Conservation (phyloP, 306 rosid genomes). For the Begonia masoniana region DNA sequence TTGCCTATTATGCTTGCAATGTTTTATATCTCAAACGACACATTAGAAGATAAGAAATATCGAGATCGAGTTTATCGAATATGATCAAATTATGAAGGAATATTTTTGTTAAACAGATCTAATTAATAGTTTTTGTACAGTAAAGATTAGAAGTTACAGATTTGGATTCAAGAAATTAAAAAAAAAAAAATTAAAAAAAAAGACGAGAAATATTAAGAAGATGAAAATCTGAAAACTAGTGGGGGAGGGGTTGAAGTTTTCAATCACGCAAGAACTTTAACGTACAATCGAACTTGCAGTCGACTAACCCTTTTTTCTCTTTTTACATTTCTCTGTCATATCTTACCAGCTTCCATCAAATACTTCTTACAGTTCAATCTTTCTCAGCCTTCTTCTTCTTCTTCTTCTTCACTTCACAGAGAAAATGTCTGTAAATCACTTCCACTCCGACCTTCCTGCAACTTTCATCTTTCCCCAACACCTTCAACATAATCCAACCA, state of each 20-base stretch:
- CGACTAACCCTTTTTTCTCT: conserved; percentile 6
- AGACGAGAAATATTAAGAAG: too few species aligned
- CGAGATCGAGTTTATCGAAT: too few species aligned
- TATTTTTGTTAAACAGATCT: too few species aligned
- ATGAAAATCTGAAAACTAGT: too few species aligned
- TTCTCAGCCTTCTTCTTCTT: conserved; percentile 20
- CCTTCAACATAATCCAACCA: conserved; percentile 5
- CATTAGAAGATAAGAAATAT: too few species aligned
- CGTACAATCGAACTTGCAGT: conserved; percentile 1
- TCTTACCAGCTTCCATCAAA: conserved; percentile 35
- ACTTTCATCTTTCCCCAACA: conserved; percentile 33
- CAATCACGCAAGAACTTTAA: conserved; percentile 44
- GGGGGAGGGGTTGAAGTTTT: conserved; percentile 17
- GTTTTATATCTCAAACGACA: too few species aligned
- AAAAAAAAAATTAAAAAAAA: too few species aligned
- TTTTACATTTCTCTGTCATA: conserved; percentile 22
- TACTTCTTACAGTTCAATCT: conserved; percentile 47
- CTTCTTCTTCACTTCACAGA: neutral
- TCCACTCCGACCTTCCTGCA: conserved; percentile 37
- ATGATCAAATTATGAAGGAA: too few species aligned
- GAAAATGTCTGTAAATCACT: conserved; percentile 41
- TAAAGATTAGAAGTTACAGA: too few species aligned
- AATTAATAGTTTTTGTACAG: too few species aligned
- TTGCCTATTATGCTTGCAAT: too few species aligned
- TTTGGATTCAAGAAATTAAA: too few species aligned